phyloP scores from a whole-genome alignment of 2,329 filamentous ascomycete species.

The Microsporum ferrugineum region DNA sequence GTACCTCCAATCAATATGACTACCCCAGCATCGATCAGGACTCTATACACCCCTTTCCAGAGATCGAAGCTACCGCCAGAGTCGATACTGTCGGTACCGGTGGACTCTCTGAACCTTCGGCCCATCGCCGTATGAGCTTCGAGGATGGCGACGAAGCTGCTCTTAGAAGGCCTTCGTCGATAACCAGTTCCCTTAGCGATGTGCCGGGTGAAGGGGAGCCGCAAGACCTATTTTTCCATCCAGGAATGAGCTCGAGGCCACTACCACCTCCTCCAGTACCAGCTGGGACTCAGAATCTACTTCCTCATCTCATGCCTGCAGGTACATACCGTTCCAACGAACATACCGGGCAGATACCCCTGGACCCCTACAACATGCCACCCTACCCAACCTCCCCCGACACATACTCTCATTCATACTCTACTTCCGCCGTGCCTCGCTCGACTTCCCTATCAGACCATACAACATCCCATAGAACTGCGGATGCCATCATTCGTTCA shows the following conservation, averaged over 20 bases:
- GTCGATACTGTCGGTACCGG: slow-evolving; percentile 88
- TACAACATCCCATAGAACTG: slow-evolving; percentile 59
- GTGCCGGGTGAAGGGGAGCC: slow-evolving; percentile 58
- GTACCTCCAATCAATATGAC: slow-evolving; percentile 26
- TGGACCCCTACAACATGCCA: slow-evolving; percentile 29
- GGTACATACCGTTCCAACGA: slow-evolving; percentile 48
- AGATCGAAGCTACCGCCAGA: slow-evolving; percentile 50
- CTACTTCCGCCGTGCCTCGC: slow-evolving; percentile 46
- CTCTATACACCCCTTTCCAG: slow-evolving; percentile 46
- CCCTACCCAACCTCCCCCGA: slow-evolving; percentile 38
- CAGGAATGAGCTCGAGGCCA: slow-evolving; percentile 54
- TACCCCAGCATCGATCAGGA: slow-evolving; percentile 37
- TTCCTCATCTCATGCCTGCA: slow-evolving; percentile 41
- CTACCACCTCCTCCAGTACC: slow-evolving; percentile 54
- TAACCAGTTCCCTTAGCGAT: slow-evolving; percentile 44
- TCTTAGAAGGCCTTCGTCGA: slow-evolving; percentile 43
- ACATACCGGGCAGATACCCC: slow-evolving; percentile 29
- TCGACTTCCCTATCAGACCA: slow-evolving; percentile 77
- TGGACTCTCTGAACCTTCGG: slow-evolving; percentile 64
- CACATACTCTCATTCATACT: slow-evolving; percentile 39
- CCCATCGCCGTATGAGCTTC: slow-evolving; percentile 63
- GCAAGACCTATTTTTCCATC: slow-evolving; percentile 88
- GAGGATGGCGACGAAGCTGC: slow-evolving; percentile 78
- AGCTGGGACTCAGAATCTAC: slow-evolving; percentile 36
- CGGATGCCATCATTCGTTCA: slow-evolving; percentile 74